Base-by-base conservation (phyloP, 805 yeast species). In the Candida odintsovae region DNA sequence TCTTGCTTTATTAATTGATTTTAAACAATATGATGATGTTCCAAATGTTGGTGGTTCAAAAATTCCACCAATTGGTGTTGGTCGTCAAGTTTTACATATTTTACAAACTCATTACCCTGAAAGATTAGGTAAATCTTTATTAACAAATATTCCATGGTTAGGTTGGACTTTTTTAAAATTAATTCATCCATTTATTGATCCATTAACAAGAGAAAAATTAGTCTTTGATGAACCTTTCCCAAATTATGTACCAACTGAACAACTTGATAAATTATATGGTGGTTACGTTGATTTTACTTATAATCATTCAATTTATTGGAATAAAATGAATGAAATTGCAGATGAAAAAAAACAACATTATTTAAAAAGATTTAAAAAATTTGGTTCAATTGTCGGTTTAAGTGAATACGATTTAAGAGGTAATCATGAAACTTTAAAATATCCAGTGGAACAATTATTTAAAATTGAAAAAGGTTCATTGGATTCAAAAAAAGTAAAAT, bases 41-140 rank as follows among this genome's bases (percentile, higher is more conserved):
- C 85, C 88, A 45, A 73, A 43, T 28, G 54, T 50, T 10, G 53
- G 72, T 72, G 50, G 55, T 26, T 77, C 84, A 48, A 87, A 84
- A 61, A 77, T 88, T 43, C 97, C 98, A 10, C 86, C 95, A 1
- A 71, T 90, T 35, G 76, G 86, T 40, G 84, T 81, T 12, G 97
- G 96, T 31, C 82, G 88, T 58, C 95, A 88, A 67, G 97, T 90
- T 23, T 73, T 94, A 54, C 87, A 85, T 65, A 92, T 94, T 63
- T 72, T 92, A 56, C 99, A 92, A 68, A 89, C 95, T 11, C 99
- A 92, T 66, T 92, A 92, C 63, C 98, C 98, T 3, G 99, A 92
- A 65, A 77, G 99, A 56, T 73, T 92, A 47, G 99, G 99, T 35
- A 84, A 82, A 61, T 97, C 97, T 0, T 72, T 90, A 45, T 74